A percentile compares a stretch with the other conserved stretches of the same genome.
Conservation (phyloP, 164 flowering plant species). For the Nymphaea colorata region DNA sequence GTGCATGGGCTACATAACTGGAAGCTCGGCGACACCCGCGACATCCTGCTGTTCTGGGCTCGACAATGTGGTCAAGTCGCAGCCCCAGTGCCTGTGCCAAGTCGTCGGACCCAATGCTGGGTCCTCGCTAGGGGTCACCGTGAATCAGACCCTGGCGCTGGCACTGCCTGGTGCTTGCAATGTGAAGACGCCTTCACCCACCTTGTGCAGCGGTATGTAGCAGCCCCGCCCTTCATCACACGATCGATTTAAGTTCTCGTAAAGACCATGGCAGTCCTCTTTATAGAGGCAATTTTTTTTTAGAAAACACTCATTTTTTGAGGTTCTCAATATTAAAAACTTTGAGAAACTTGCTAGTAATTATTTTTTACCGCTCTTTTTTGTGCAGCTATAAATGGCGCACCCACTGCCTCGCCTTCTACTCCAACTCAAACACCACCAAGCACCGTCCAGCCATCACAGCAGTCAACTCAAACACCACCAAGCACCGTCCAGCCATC, state of each 20-base stretch:
- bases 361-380: too few relatives aligned
- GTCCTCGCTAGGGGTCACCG: slow-evolving; percentile 20
- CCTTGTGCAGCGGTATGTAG: slow-evolving; percentile 29
- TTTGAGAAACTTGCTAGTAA: background rate
- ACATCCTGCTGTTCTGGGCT: slow-evolving; percentile 41
- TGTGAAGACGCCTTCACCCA: slow-evolving; percentile 34
- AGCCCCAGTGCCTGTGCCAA: slow-evolving; percentile 38
- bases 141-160: slow-evolving; percentile 41
- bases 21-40: slow-evolving; percentile 36
- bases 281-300: too few relatives aligned
- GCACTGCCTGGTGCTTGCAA: slow-evolving; percentile 38
- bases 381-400: background rate
- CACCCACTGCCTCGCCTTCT: background rate
- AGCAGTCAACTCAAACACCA: background rate
- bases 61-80: slow-evolving; percentile 18
- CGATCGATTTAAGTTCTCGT: too few relatives aligned
- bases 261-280: too few relatives aligned
- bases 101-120: slow-evolving; percentile 12
- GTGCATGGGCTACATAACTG: slow-evolving; percentile 30
- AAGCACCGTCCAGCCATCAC: background rate
- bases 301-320: too few relatives aligned
- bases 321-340: too few relatives aligned
- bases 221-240: background rate
- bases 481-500: background rate
- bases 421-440: background rate